Conservation (phyloP, 1,139 yeast genomes). For the Keqinozyma sinolaborantium region DNA sequence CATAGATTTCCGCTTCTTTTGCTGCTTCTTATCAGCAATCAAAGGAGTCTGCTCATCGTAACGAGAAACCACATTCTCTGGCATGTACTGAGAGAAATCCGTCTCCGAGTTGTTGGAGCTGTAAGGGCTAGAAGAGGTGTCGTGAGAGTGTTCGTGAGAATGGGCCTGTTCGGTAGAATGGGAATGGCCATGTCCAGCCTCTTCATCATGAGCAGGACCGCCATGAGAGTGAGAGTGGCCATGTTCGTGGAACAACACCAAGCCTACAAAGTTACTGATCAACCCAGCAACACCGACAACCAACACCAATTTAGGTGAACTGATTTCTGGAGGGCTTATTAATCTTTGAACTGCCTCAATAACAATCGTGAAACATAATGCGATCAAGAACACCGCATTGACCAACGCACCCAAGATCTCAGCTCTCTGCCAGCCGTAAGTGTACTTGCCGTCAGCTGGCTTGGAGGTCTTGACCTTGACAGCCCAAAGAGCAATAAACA, state of each 20-base stretch:
- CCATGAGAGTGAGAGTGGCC: conserved; percentile 64
- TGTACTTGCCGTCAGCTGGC: conserved; percentile 82
- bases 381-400: conserved; percentile 89
- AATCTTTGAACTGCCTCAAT: conserved; percentile 92
- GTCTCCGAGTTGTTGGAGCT: background rate
- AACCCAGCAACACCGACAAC: conserved; percentile 83
- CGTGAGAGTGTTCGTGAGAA: conserved; percentile 2
- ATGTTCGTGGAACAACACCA: conserved; percentile 87
- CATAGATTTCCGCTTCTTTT: conserved; percentile 53
- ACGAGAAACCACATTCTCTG: conserved; percentile 35
- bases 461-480: conserved; percentile 81
- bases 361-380: conserved; percentile 87
- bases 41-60: conserved; percentile 32
- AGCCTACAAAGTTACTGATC: conserved; percentile 76
- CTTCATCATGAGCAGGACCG: conserved; percentile 14
- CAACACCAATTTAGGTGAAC: conserved; percentile 76
- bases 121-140: conserved; percentile 1
- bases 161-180: conserved; percentile 30
- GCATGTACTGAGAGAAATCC: conserved; percentile 26
- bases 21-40: conserved; percentile 11
- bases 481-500: conserved; percentile 94
- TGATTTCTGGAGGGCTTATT: conserved; percentile 72
- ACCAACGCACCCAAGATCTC: conserved; percentile 91
- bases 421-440: conserved; percentile 97
- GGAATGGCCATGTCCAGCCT: conserved; percentile 13